Evolutionary conservation across 495 filamentous ascomycete species (phyloP).

Genomic region (Penicillium herquei): DNA sequence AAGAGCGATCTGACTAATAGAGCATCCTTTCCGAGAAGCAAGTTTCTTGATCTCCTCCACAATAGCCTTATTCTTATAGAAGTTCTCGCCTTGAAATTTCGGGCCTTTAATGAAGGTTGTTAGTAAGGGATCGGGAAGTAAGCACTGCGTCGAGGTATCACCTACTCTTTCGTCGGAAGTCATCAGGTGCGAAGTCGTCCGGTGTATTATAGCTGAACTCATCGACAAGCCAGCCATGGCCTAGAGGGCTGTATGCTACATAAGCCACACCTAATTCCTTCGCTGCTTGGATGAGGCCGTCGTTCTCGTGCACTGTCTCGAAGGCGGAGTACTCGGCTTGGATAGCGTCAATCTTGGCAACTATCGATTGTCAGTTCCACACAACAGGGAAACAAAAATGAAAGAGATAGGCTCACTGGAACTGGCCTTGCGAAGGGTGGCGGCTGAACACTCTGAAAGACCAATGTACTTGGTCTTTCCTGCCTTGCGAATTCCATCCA

Average conservation of each 20-base stretch:
- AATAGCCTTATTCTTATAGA: slow-evolving; percentile 46
- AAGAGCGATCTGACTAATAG: slow-evolving; percentile 40
- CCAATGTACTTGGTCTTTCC: slow-evolving; percentile 51
- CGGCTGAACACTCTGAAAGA: slow-evolving; percentile 45
- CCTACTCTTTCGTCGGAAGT: slow-evolving; percentile 42
- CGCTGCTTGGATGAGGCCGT: slow-evolving; percentile 37
- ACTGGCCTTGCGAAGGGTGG: slow-evolving; percentile 43
- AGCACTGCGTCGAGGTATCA: not conserved
- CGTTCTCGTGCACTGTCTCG: slow-evolving; percentile 47
- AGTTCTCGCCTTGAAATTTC: slow-evolving; percentile 52
- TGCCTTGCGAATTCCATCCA: slow-evolving; percentile 44
- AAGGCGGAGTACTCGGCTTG: slow-evolving; percentile 53
- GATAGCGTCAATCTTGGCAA: slow-evolving; percentile 51
- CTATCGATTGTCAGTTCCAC: slow-evolving; percentile 19
- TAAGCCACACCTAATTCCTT: slow-evolving; percentile 44
- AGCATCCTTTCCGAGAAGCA: slow-evolving; percentile 36
- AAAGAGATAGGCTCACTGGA: slow-evolving; percentile 27
- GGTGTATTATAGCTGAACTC: slow-evolving; percentile 42
- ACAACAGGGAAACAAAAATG: not conserved
- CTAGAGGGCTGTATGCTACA: slow-evolving; percentile 46
- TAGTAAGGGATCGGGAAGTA: too few species aligned
- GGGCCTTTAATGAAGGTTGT: slow-evolving; percentile 24
- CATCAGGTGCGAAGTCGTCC: slow-evolving; percentile 43
- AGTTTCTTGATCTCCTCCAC: slow-evolving; percentile 46
- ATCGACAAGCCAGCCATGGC: slow-evolving; percentile 47